These are phyloP conservation scores for Pseudonitzschia multiseries DNA, from an alignment of 108 stramenopile genomes.

Conservation along the genomic window DNA sequence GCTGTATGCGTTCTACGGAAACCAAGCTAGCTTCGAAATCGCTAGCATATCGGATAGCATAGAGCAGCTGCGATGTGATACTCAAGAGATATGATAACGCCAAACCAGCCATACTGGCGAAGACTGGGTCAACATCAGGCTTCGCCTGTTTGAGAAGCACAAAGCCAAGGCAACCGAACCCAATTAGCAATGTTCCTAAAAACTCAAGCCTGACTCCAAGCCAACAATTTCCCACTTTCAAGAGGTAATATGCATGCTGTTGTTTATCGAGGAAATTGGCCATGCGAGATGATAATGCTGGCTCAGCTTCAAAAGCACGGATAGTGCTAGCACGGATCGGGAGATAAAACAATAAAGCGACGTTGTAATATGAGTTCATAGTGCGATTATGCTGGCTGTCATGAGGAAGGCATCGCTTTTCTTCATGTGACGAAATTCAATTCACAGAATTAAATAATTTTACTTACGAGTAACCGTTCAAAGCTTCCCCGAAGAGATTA, in stretches of 20 bases:
- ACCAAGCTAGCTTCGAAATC: conserved; percentile 94
- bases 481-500: conserved; percentile 83
- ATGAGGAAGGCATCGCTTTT: neutral
- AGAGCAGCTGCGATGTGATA: conserved; percentile 90
- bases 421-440: too few relatives aligned
- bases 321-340: conserved; percentile 56
- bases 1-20: conserved; percentile 83
- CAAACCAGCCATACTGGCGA: conserved; percentile 93
- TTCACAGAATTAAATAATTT: too few relatives aligned
- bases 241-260: conserved; percentile 82
- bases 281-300: conserved; percentile 62
- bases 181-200: conserved; percentile 79
- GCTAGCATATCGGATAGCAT: conserved; percentile 90
- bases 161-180: conserved; percentile 55
- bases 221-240: conserved; percentile 92
- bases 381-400: too few relatives aligned
- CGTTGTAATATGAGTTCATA: too few relatives aligned
- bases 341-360: too few relatives aligned
- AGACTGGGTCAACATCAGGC: conserved; percentile 29
- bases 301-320: conserved; percentile 81
- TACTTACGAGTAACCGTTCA: conserved; percentile 61
- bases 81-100: conserved; percentile 87
- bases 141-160: conserved; percentile 46
- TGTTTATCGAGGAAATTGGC: conserved; percentile 52
- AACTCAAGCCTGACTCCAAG: conserved; percentile 91